phyloP scores from a whole-genome alignment of 208 protist species.

The Wallacemonas sp. region DNA sequence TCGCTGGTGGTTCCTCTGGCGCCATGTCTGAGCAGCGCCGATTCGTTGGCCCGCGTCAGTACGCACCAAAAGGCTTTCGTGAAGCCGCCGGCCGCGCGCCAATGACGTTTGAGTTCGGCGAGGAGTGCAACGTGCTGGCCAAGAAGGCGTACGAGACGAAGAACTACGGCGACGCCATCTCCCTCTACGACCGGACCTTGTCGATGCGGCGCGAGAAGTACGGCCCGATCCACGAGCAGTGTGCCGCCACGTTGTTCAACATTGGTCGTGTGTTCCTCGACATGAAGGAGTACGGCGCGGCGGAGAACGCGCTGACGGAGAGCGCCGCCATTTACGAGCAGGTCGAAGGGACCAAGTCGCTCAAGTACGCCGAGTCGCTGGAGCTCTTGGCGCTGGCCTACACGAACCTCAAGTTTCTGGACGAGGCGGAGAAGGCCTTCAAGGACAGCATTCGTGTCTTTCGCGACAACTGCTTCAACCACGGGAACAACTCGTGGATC shows the following conservation, averaged over 20 bases:
- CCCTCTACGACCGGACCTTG: slow-evolving; percentile 79
- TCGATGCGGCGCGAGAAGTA: slow-evolving; percentile 83
- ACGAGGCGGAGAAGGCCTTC: slow-evolving; percentile 90
- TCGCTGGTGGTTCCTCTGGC: too few relatives aligned
- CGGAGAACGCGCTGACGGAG: slow-evolving; percentile 89
- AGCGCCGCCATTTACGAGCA: slow-evolving; percentile 88
- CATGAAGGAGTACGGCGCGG: slow-evolving; percentile 87
- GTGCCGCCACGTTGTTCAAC: slow-evolving; percentile 83
- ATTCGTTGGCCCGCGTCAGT: slow-evolving; percentile 78
- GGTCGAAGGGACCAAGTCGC: slow-evolving; percentile 64
- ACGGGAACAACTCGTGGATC: slow-evolving; percentile 75
- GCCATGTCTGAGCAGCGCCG: slow-evolving; percentile 45
- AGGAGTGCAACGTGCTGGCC: slow-evolving; percentile 85
- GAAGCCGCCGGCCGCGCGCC: slow-evolving; percentile 79
- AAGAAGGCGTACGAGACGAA: slow-evolving; percentile 82
- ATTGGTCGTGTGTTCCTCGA: slow-evolving; percentile 91
- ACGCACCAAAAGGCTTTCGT: slow-evolving; percentile 81
- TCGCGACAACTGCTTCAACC: slow-evolving; percentile 82
- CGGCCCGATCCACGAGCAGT: slow-evolving; percentile 82
- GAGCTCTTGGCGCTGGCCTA: slow-evolving; percentile 83
- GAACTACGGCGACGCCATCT: slow-evolving; percentile 90
- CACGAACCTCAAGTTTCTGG: slow-evolving; percentile 84
- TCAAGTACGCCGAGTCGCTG: slow-evolving; percentile 84
- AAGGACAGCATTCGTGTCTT: slow-evolving; percentile 87
- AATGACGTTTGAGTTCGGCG: slow-evolving; percentile 86